phyloP scores from a whole-genome alignment of 2,329 filamentous ascomycete genomes.

The Pseudocercospora fijiensis region DNA sequence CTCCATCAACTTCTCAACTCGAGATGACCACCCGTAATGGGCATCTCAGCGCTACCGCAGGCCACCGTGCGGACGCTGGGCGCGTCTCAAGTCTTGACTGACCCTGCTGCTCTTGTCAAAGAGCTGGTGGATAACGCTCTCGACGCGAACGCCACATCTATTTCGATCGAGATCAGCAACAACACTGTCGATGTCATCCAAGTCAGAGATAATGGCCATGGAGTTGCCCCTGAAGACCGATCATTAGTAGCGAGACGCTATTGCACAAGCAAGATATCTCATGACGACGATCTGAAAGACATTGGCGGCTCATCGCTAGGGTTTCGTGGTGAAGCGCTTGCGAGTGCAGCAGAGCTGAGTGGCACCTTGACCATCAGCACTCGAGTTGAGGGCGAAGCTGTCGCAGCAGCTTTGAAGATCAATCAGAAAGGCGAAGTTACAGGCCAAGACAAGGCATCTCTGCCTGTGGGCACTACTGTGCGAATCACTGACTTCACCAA shows the following conservation, averaged over 20 bases:
- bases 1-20: not conserved
- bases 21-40: constrained; percentile 29
- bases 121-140: constrained; percentile 77
- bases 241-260: constrained; percentile 62
- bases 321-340: constrained; percentile 73
- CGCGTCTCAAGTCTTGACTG: constrained; percentile 60
- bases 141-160: constrained; percentile 65
- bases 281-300: constrained; percentile 60
- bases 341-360: constrained; percentile 62
- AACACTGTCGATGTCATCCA: constrained; percentile 69
- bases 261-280: constrained; percentile 70
- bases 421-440: constrained; percentile 47
- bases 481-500: constrained; percentile 60
- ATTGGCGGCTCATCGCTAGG: constrained; percentile 64
- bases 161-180: constrained; percentile 63
- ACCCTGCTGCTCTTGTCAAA: constrained; percentile 65
- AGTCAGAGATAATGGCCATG: constrained; percentile 71
- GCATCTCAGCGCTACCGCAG: constrained; percentile 46
- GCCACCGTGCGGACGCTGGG: constrained; percentile 56
- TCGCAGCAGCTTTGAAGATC: constrained; percentile 57
- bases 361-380: constrained; percentile 61
- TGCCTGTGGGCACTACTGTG: constrained; percentile 69
- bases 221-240: constrained; percentile 64
- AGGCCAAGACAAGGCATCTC: constrained; percentile 49
- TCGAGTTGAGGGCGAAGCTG: constrained; percentile 59